Evolutionary conservation across 306 rosid genomes (phyloP).

Genomic region (Adenanthera pavonina): DNA sequence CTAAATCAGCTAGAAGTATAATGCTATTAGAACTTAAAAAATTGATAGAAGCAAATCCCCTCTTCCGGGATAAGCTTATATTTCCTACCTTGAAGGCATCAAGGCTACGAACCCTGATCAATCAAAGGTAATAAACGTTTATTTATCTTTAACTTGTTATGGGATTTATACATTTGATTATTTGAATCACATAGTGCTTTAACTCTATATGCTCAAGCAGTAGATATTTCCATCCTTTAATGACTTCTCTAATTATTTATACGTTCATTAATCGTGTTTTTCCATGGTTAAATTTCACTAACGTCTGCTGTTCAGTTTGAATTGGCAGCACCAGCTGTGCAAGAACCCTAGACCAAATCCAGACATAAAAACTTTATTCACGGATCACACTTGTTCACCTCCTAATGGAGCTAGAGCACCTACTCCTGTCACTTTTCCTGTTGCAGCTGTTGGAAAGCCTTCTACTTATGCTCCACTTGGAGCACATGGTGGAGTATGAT

Average conservation of each 20-base stretch:
- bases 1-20: slow-evolving; percentile 61
- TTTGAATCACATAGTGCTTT: slow-evolving; percentile 15
- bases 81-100: slow-evolving; percentile 69
- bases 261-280: slow-evolving; percentile 18
- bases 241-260: neutral
- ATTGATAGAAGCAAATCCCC: slow-evolving; percentile 72
- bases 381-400: slow-evolving; percentile 70
- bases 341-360: slow-evolving; percentile 62
- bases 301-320: slow-evolving; percentile 59
- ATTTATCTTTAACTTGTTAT: slow-evolving; percentile 14
- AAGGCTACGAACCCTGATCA: slow-evolving; percentile 64
- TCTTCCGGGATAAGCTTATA: slow-evolving; percentile 66
- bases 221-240: neutral
- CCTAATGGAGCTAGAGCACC: slow-evolving; percentile 54
- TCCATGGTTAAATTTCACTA: slow-evolving; percentile 9
- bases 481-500: slow-evolving; percentile 46
- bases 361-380: slow-evolving; percentile 64
- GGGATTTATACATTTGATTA: neutral
- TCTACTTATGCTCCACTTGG: slow-evolving; percentile 58
- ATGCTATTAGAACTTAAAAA: slow-evolving; percentile 74
- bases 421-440: slow-evolving; percentile 56
- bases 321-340: slow-evolving; percentile 90
- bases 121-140: slow-evolving; percentile 62
- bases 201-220: neutral
- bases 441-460: slow-evolving; percentile 57